These are phyloP conservation scores for Cetradonia linearis DNA, from an alignment of 495 filamentous ascomycete species.

Conservation along the genomic window DNA sequence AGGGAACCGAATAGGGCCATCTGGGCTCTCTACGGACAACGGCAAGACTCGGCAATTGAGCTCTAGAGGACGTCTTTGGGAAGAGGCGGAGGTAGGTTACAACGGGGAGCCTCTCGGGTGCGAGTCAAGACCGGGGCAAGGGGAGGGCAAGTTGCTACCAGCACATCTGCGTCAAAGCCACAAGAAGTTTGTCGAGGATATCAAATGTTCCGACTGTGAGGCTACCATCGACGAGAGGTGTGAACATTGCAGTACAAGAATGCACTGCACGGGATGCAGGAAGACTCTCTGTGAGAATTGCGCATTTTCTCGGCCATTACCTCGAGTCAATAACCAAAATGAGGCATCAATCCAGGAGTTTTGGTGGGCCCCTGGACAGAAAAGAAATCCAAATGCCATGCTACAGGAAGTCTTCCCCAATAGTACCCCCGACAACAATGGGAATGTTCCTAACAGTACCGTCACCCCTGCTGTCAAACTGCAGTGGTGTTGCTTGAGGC, in stretches of 20 bases:
- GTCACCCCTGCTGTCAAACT: constrained; percentile 39
- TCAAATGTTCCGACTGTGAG: constrained; percentile 46
- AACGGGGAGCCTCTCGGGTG: constrained; percentile 48
- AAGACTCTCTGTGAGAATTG: constrained; percentile 53
- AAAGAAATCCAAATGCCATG: constrained; percentile 47
- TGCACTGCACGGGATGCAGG: constrained; percentile 55
- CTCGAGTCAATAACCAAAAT: constrained; percentile 27
- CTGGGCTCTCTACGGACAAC: constrained; percentile 33
- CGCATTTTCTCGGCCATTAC: constrained; percentile 46
- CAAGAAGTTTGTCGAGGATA: constrained; percentile 40
- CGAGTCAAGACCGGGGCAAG: constrained; percentile 32
- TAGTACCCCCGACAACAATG: constrained; percentile 26
- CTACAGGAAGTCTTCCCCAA: constrained; percentile 39
- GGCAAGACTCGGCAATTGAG: constrained; percentile 18
- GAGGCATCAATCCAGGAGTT: constrained; percentile 27
- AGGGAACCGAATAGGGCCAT: constrained; percentile 47
- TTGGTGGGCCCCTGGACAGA: constrained; percentile 51
- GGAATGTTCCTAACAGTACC: constrained; percentile 27
- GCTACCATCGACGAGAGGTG: constrained; percentile 46
- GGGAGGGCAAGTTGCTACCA: constrained; percentile 47
- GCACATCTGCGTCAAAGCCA: constrained; percentile 48
- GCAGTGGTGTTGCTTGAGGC: constrained; percentile 55
- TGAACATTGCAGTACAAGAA: constrained; percentile 52
- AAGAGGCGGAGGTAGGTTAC: constrained; percentile 44
- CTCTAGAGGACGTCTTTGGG: constrained; percentile 46